Evolutionary conservation across 257 asterid species (phyloP).

Genomic region (Solanum rostratum): DNA sequence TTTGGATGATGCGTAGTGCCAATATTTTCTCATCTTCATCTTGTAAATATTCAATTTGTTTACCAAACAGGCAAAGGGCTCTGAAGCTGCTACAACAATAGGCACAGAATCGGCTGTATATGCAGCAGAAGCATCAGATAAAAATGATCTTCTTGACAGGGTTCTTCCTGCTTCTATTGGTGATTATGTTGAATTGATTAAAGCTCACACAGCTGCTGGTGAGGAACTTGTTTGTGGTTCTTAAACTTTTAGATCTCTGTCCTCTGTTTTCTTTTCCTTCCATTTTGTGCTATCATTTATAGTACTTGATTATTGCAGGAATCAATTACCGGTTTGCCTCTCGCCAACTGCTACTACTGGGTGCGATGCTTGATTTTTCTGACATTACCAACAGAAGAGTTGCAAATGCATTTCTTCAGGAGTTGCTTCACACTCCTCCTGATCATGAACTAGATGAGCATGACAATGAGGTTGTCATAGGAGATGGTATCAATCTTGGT

Average conservation of each 20-base stretch:
- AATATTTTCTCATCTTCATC: not conserved
- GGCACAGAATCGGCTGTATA: slow-evolving; percentile 88
- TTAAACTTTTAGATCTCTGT: not conserved
- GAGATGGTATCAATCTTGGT: slow-evolving; percentile 89
- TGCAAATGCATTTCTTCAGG: slow-evolving; percentile 67
- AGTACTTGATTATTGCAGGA: slow-evolving; percentile 41
- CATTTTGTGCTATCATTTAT: slow-evolving; percentile 1
- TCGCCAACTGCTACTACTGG: slow-evolving; percentile 81
- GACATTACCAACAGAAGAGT: slow-evolving; percentile 80
- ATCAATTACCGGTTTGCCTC: slow-evolving; percentile 68
- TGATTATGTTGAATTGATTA: slow-evolving; percentile 67
- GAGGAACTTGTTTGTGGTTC: slow-evolving; percentile 18
- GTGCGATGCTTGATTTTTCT: slow-evolving; percentile 79
- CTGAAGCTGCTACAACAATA: slow-evolving; percentile 80
- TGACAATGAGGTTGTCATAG: slow-evolving; percentile 60
- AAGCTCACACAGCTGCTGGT: slow-evolving; percentile 80
- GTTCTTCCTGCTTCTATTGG: slow-evolving; percentile 75
- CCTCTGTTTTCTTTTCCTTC: not conserved
- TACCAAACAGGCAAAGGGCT: slow-evolving; percentile 70
- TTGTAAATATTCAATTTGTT: not conserved
- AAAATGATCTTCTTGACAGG: slow-evolving; percentile 75
- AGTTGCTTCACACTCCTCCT: slow-evolving; percentile 56
- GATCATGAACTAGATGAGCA: slow-evolving; percentile 76
- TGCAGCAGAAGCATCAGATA: slow-evolving; percentile 91
- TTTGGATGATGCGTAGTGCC: not conserved